Evolutionary conservation across 2,329 filamentous ascomycete species (phyloP), one percentile per base, ranked within the genome.

Genomic region (Fusarium liriodendri): DNA sequence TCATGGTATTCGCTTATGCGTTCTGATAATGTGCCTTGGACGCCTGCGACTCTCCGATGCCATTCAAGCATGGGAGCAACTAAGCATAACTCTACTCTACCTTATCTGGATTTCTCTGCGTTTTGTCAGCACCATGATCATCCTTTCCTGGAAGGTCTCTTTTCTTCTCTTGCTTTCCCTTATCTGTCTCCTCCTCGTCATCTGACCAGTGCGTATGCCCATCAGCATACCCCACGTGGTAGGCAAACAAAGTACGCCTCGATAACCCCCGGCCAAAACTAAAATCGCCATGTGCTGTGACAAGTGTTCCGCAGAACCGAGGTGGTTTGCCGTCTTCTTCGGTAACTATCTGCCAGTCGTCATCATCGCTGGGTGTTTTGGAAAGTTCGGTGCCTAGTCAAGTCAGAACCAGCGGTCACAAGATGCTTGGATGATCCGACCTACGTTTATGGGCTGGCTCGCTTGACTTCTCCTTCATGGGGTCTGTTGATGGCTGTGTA

Each of bases 291-390:
- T 33, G 20, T 9, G 13, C 22, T 18, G 22, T 29, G 7, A n/a
- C 18, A 3, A 38, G 22, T 6, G 55, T 58, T 18, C 55, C 55
- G 16, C 33, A 38, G 29, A 58, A 38, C 4, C 50, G 25, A 14
- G 61, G 35, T 5, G 8, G 16, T 4, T 29, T 27, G 16, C 1
- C 10, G 0, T 67, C 70, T 32, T 73, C 60, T 35, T 47, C 55
- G 5, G 22, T 54, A 3, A 73, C 16, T 0, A 73, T 55, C 4
- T 73, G 45, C 70, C 70, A 73, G n/a, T 71, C 70, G 4, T 73
- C 58, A 1, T 70, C 70, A 1, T 27, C n/a, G 2, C 7, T 25
- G 27, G 47, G 18, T 10, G 27, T 10, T 7, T 38, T 38, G 4
- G 14, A n/a, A 25, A 38, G 20, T 9, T 25, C 14, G 5, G 33